Percentiles rank a stretch among this genome's conserved stretches.
Evolutionary conservation across 352 stramenopile genomes (phyloP).

Genomic region (Globisporangium takayamanum): DNA sequence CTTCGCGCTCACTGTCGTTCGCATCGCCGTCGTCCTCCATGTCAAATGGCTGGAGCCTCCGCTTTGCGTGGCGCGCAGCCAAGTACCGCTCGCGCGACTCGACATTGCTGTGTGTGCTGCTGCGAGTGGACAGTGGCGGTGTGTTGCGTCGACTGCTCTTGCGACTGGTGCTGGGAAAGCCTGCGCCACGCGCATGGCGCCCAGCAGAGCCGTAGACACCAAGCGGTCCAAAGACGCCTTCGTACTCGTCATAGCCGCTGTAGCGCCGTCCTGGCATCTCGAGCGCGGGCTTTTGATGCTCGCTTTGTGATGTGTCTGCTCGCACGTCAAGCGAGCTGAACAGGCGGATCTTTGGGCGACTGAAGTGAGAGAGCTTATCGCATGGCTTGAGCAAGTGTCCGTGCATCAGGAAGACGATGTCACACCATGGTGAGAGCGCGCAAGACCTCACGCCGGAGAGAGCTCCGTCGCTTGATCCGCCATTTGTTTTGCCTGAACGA

Average conservation of each 20-base stretch:
- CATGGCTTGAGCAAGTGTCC: too few species aligned
- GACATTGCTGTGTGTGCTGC: constrained; percentile 7
- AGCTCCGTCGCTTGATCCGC: too few species aligned
- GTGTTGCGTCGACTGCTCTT: background rate
- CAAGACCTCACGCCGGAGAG: too few species aligned
- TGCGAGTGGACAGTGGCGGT: background rate
- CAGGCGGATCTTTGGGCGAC: background rate
- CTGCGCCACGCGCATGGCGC: background rate
- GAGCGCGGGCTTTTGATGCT: background rate
- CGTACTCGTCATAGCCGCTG: constrained; percentile 62
- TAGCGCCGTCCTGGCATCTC: constrained; percentile 10
- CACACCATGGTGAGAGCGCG: too few species aligned
- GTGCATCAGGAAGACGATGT: too few species aligned
- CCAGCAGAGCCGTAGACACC: constrained; percentile 12
- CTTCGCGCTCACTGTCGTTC: constrained; percentile 2
- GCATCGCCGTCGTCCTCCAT: constrained; percentile 8
- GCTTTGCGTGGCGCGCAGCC: constrained; percentile 15
- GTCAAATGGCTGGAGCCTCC: constrained; percentile 14
- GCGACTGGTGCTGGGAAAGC: background rate
- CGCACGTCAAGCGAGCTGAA: background rate
- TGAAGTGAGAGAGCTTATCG: too few species aligned
- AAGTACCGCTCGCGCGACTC: constrained; percentile 19
- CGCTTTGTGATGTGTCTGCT: background rate
- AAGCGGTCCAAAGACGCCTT: constrained; percentile 50
- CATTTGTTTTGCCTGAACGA: background rate